A percentile compares a stretch with the other conserved stretches of the same genome.
Evolutionary conservation across 805 yeast species (phyloP).

Genomic region (Yamadazyma ubonensis): DNA sequence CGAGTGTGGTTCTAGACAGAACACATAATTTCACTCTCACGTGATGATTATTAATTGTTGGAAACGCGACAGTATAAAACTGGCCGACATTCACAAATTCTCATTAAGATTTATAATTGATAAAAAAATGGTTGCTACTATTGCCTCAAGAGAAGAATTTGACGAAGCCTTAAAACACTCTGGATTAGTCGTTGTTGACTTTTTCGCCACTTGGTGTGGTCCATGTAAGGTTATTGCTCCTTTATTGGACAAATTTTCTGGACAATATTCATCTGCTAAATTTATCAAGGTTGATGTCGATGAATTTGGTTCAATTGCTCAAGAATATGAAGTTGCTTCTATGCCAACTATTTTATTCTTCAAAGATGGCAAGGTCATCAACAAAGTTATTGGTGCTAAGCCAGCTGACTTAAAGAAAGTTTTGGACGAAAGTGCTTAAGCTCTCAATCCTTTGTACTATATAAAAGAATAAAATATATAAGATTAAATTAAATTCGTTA

Average conservation of each 20-base stretch:
- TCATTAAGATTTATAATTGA: neutral
- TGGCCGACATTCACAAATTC: neutral
- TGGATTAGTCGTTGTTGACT: slow-evolving; percentile 88
- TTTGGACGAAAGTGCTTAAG: slow-evolving; percentile 51
- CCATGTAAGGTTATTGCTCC: slow-evolving; percentile 99
- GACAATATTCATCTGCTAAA: slow-evolving; percentile 61
- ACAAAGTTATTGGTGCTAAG: slow-evolving; percentile 87
- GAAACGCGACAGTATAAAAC: slow-evolving; percentile 4
- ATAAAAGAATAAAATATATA: neutral
- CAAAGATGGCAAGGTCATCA: slow-evolving; percentile 78
- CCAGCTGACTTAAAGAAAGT: slow-evolving; percentile 78
- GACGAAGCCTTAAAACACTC: slow-evolving; percentile 57
- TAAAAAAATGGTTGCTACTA: slow-evolving; percentile 35
- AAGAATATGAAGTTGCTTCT: slow-evolving; percentile 54
- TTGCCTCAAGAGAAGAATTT: slow-evolving; percentile 54
- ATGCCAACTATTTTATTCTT: slow-evolving; percentile 70
- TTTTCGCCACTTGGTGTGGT: slow-evolving; percentile 98
- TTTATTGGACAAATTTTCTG: slow-evolving; percentile 76
- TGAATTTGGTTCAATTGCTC: slow-evolving; percentile 72
- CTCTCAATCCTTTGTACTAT: slow-evolving; percentile 4
- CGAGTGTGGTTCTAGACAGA: slow-evolving; percentile 4
- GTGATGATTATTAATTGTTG: slow-evolving; percentile 10
- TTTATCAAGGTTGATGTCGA: slow-evolving; percentile 94
- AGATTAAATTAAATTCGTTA: neutral
- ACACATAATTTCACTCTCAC: slow-evolving; percentile 2